These are phyloP conservation scores for Musa balbisiana DNA, from an alignment of 202 grass and related monocot species.

Conservation along the genomic window DNA sequence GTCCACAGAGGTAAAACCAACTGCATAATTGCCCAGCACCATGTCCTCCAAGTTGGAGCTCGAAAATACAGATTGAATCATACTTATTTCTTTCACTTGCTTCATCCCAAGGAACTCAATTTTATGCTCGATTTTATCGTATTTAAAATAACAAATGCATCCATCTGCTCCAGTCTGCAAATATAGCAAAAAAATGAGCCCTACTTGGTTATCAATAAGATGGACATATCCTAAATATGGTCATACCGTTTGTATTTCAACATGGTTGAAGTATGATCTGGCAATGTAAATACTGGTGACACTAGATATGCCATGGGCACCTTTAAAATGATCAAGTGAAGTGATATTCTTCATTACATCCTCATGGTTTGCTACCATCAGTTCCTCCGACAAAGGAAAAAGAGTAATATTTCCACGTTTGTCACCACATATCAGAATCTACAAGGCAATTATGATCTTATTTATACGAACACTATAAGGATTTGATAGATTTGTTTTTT, in stretches of 20 bases:
- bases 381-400: conserved; percentile 56
- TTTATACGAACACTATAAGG: neutral
- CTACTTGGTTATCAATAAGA: neutral
- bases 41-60: conserved; percentile 27
- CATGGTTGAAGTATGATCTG: conserved; percentile 33
- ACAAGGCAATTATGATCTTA: conserved; percentile 27
- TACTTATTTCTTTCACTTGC: conserved; percentile 87
- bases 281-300: conserved; percentile 68
- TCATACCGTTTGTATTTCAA: conserved; percentile 70
- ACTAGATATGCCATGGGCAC: conserved; percentile 91
- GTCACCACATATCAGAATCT: conserved; percentile 84
- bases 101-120: conserved; percentile 82
- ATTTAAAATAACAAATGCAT: conserved; percentile 87
- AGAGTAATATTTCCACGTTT: conserved; percentile 75
- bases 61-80: conserved; percentile 48
- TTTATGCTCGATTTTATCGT: conserved; percentile 33
- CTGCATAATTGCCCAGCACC: conserved; percentile 40
- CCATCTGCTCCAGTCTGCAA: conserved; percentile 81
- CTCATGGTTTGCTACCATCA: conserved; percentile 19
- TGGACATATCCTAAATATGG: conserved; percentile 14
- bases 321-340: conserved; percentile 62
- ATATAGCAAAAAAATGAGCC: conserved; percentile 16
- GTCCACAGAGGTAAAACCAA: conserved; percentile 91
- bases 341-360: conserved; percentile 35
- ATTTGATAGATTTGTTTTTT: neutral